Conservation (phyloP, 306 rosid species). For the Astragalus membranaceus region DNA sequence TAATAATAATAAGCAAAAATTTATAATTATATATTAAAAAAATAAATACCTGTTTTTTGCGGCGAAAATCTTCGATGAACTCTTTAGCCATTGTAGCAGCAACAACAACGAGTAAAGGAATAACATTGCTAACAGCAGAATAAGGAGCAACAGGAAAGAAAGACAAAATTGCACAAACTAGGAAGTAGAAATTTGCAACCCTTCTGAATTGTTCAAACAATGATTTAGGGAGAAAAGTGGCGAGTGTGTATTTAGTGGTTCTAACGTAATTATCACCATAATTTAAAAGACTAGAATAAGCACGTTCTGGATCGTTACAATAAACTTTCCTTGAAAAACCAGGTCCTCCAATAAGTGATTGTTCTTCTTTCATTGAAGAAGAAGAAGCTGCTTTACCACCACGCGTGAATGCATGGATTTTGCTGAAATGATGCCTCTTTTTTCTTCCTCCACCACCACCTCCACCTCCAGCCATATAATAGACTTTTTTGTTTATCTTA, state of each 20-base stretch:
- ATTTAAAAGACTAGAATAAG: conserved; percentile 29
- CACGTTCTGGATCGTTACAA: conserved; percentile 63
- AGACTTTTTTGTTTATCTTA: background rate
- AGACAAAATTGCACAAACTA: conserved; percentile 67
- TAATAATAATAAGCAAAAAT: background rate
- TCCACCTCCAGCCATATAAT: too few species aligned
- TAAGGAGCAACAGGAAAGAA: conserved; percentile 81
- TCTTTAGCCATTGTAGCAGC: conserved; percentile 93
- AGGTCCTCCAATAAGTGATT: conserved; percentile 85
- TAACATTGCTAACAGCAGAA: conserved; percentile 67
- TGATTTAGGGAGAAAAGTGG: conserved; percentile 81
- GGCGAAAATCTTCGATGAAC: conserved; percentile 68
- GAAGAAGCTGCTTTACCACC: conserved; percentile 47
- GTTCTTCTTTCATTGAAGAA: conserved; percentile 55
- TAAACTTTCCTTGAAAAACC: conserved; percentile 84
- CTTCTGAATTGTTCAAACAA: conserved; percentile 92
- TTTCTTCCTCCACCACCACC: conserved; percentile 32
- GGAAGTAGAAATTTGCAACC: conserved; percentile 82
- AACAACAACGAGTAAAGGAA: conserved; percentile 74
- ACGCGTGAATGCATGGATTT: conserved; percentile 77
- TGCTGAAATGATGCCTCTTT: conserved; percentile 61
- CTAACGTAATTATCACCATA: conserved; percentile 77
- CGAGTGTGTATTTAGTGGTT: conserved; percentile 73
- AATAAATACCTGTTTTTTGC: conserved; percentile 75
- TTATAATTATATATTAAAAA: background rate